A percentile compares a stretch with the other conserved stretches of the same genome.
Conservation (phyloP, 179 eudicot species). For the Silene coronaria region DNA sequence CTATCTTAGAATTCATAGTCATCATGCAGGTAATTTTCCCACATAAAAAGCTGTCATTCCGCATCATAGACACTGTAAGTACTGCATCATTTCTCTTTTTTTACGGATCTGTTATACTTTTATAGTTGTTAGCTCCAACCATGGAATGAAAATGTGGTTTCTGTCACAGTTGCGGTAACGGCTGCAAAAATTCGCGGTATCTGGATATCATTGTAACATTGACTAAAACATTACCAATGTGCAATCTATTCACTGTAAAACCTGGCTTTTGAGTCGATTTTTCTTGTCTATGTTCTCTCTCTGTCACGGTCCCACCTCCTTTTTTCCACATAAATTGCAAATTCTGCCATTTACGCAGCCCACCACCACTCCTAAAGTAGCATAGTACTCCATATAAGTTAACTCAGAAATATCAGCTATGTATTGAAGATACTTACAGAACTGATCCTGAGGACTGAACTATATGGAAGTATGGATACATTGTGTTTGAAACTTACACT, state of each 20-base stretch:
- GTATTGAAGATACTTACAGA: no score
- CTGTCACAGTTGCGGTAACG: neutral
- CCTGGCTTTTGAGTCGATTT: neutral
- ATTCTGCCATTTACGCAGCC: no score
- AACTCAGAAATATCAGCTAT: no score
- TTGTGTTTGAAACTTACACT: neutral
- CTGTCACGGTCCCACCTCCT: no score
- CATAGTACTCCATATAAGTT: no score
- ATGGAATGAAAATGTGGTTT: no score
- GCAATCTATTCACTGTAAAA: neutral
- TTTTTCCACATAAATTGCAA: no score
- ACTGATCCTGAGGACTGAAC: no score
- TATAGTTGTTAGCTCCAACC: neutral
- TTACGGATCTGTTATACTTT: neutral
- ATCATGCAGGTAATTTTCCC: slow-evolving; percentile 78
- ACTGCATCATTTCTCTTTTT: neutral
- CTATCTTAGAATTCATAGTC: slow-evolving; percentile 5
- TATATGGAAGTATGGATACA: neutral
- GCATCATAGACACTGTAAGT: slow-evolving; percentile 80
- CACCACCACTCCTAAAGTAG: no score
- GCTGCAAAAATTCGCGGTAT: neutral
- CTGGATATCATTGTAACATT: neutral
- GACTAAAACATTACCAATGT: neutral
- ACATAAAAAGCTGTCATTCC: slow-evolving; percentile 85
- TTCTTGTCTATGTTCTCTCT: neutral